Conservation (phyloP, 1,284 basidiomycete species). For the Sporisorium sorghi region DNA sequence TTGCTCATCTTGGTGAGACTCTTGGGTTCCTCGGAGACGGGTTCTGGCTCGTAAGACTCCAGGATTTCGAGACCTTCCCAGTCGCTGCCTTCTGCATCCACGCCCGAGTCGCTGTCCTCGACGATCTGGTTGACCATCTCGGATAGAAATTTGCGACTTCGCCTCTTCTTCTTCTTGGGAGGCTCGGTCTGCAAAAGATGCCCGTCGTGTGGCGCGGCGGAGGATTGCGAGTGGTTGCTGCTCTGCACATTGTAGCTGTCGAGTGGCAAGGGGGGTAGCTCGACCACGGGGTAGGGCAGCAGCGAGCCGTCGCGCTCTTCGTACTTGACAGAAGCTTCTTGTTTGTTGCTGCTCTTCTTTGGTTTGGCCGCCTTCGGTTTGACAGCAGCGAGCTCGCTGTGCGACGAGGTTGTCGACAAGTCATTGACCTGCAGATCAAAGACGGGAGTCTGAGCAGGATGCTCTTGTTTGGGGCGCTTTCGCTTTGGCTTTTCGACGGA, state of each 20-base stretch:
- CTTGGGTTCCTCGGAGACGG: constrained; percentile 16
- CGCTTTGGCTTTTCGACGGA: constrained; percentile 23
- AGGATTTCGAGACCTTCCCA: constrained; percentile 49
- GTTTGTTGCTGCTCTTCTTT: constrained; percentile 27
- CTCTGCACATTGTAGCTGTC: background rate
- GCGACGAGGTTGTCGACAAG: background rate
- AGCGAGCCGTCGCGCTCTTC: constrained; percentile 6
- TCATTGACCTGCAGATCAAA: constrained; percentile 15
- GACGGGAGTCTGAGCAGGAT: background rate
- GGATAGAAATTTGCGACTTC: constrained; percentile 26
- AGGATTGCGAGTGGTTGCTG: background rate
- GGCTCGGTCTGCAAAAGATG: constrained; percentile 2
- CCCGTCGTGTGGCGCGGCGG: background rate
- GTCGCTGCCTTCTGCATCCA: constrained; percentile 53
- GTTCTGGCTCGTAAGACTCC: constrained; percentile 17
- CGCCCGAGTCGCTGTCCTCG: constrained; percentile 44
- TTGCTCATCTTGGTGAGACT: constrained; percentile 42
- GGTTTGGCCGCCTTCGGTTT: constrained; percentile 5
- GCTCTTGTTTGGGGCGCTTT: constrained; percentile 31
- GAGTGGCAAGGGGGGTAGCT: background rate
- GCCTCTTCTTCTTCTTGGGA: constrained; percentile 27
- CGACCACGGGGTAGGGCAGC: constrained; percentile 7
- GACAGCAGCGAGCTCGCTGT: background rate
- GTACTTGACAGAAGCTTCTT: constrained; percentile 3
- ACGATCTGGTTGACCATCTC: constrained; percentile 42